A percentile compares a stretch with the other conserved stretches of the same genome.
phyloP scores from a whole-genome alignment of 768 basidiomycete genomes.

The Lactarius evosmus region DNA sequence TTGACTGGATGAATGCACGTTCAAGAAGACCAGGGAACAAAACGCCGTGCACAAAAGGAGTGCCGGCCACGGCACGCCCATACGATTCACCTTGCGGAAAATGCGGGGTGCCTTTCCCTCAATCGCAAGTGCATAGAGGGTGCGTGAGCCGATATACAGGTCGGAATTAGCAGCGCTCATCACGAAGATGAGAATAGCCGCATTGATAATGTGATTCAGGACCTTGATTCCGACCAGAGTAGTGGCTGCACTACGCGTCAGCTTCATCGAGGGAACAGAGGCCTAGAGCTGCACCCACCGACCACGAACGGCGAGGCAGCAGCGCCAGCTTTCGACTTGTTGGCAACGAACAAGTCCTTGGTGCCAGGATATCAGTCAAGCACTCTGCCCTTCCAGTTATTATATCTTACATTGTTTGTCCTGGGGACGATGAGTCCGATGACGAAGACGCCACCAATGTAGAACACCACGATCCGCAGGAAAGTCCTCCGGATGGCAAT shows the following conservation, averaged over 20 bases:
- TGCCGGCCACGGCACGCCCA: constrained; percentile 40
- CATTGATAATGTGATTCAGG: constrained; percentile 63
- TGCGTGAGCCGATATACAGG: constrained; percentile 51
- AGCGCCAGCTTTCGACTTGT: constrained; percentile 42
- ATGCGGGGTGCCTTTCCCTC: constrained; percentile 47
- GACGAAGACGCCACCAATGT: constrained; percentile 67
- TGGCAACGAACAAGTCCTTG: constrained; percentile 40
- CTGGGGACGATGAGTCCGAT: constrained; percentile 70
- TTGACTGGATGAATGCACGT: constrained; percentile 48
- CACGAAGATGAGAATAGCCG: constrained; percentile 61
- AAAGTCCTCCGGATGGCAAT: constrained; percentile 65
- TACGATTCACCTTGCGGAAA: constrained; percentile 37
- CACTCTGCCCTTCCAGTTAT: not conserved
- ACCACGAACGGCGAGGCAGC: constrained; percentile 68
- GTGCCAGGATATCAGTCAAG: not conserved
- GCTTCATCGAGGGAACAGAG: not conserved
- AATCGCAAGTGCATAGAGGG: constrained; percentile 45
- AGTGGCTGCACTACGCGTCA: constrained; percentile 31
- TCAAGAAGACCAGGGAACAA: constrained; percentile 57
- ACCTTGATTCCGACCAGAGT: constrained; percentile 53
- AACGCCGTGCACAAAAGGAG: constrained; percentile 53
- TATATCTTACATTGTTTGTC: constrained; percentile 42
- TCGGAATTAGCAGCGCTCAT: constrained; percentile 61
- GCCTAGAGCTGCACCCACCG: constrained; percentile 31
- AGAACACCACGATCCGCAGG: constrained; percentile 58